A percentile compares a stretch with the other conserved stretches of the same genome.
phyloP scores from a whole-genome alignment of 345 rosid species.

The Pugionium dolabratum region DNA sequence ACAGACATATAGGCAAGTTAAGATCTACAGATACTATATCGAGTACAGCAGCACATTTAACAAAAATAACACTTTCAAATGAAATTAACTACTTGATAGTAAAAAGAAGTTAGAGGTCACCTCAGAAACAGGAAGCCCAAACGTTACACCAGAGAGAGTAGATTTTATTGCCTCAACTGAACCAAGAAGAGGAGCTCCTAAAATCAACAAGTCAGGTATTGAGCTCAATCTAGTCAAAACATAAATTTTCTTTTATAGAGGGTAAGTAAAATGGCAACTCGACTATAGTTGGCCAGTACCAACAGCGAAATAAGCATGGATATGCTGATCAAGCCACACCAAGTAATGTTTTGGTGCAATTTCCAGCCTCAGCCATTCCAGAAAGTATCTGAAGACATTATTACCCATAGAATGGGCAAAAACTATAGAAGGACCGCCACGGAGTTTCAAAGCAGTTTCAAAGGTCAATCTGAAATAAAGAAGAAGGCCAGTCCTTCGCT shows the following conservation, averaged over 20 bases:
- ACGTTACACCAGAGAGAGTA: conserved; percentile 77
- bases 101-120: conserved; percentile 50
- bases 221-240: conserved; percentile 18
- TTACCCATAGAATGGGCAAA: conserved; percentile 99
- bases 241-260: conserved; percentile 9
- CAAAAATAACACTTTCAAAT: conserved; percentile 13
- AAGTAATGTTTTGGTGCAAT: conserved; percentile 92
- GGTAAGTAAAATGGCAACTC: conserved; percentile 21
- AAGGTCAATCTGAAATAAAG: conserved; percentile 71
- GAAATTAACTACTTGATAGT: conserved; percentile 2
- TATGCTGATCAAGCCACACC: conserved; percentile 90
- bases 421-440: conserved; percentile 91
- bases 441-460: conserved; percentile 90
- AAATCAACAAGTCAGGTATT: conserved; percentile 30
- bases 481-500: conserved; percentile 4
- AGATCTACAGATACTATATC: conserved; percentile 21
- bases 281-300: conserved; percentile 52
- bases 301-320: conserved; percentile 92
- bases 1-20: conserved; percentile 8
- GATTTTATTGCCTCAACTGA: conserved; percentile 76
- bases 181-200: conserved; percentile 98
- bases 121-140: conserved; percentile 97
- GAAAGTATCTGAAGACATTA: conserved; percentile 88
- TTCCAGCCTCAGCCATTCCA: conserved; percentile 98
- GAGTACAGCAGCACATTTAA: neutral